A percentile compares a stretch with the other conserved stretches of the same genome.
These are phyloP conservation scores for Pestalotiopsis fici DNA, from an alignment of 2,329 filamentous ascomycete species.

Conservation along the genomic window DNA sequence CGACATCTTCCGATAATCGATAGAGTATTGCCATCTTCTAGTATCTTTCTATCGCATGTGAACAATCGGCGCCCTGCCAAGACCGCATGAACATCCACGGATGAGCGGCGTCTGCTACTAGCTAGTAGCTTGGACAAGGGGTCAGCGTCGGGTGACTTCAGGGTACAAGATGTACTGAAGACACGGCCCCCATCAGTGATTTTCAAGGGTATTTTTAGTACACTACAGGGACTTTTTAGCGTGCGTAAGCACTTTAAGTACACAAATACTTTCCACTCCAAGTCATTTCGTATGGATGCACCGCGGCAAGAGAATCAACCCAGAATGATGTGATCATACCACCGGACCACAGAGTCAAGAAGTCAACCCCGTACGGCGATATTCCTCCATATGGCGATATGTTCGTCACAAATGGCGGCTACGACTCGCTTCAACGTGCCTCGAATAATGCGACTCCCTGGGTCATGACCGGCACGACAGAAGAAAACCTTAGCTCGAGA, in stretches of 20 bases:
- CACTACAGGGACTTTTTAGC: too few relatives aligned
- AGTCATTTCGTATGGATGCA: too few relatives aligned
- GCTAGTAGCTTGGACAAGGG: too few relatives aligned
- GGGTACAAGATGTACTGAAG: too few relatives aligned
- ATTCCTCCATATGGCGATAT: conserved; percentile 34
- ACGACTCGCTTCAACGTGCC: conserved; percentile 46
- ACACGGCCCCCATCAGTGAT: too few relatives aligned
- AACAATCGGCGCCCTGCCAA: background rate
- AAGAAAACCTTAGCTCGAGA: conserved; percentile 43
- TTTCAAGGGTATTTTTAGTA: too few relatives aligned
- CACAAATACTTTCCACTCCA: too few relatives aligned
- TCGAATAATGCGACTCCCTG: conserved; percentile 46
- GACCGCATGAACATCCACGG: background rate
- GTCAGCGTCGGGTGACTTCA: too few relatives aligned
- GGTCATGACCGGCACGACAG: conserved; percentile 42
- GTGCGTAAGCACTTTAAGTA: too few relatives aligned
- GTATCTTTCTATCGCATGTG: background rate
- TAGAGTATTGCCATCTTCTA: background rate
- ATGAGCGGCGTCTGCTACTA: too few relatives aligned
- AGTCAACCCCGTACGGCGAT: conserved; percentile 34
- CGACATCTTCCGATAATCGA: background rate
- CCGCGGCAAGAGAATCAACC: too few relatives aligned
- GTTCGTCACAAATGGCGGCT: conserved; percentile 50
- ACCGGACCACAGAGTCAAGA: conserved; percentile 28
- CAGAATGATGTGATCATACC: conserved; percentile 8